Evolutionary conservation across 192 early-diverging fungal genomes (phyloP).

Genomic region (Mortierella hygrophila): DNA sequence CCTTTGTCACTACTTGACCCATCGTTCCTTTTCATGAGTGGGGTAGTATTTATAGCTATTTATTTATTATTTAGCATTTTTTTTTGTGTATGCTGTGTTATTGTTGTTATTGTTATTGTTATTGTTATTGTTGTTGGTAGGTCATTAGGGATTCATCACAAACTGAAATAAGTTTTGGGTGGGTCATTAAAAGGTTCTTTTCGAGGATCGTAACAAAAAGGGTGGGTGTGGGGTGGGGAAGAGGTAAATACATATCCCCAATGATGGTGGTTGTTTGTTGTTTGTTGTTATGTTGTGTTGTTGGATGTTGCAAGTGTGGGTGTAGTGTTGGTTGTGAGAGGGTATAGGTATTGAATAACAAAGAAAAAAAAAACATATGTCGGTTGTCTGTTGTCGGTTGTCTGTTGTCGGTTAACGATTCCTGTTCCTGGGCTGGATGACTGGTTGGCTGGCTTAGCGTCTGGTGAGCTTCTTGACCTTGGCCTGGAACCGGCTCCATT

Average conservation of each 20-base stretch:
- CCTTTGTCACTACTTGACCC: background rate
- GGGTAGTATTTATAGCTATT: background rate
- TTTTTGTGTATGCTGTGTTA: background rate
- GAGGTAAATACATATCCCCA: background rate
- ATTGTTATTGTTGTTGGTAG: background rate
- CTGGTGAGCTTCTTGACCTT: constrained; percentile 55
- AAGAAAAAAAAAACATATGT: background rate
- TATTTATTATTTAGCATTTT: background rate
- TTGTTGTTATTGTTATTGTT: background rate
- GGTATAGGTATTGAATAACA: background rate
- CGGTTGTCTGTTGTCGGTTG: background rate
- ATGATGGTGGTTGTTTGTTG: background rate
- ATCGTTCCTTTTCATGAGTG: too few species aligned
- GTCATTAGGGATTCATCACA: constrained; percentile 3
- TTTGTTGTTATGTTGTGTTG: background rate
- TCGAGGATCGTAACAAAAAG: background rate
- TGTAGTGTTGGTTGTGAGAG: background rate
- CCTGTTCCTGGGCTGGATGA: background rate
- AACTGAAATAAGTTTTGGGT: background rate
- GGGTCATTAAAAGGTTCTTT: background rate
- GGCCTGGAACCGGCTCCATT: constrained; percentile 53
- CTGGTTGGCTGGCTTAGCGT: background rate
- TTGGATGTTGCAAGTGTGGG: background rate
- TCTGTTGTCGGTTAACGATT: background rate
- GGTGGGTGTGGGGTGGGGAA: background rate